Conservation (phyloP, 208 protist species). For the Trichomonas tenax region DNA sequence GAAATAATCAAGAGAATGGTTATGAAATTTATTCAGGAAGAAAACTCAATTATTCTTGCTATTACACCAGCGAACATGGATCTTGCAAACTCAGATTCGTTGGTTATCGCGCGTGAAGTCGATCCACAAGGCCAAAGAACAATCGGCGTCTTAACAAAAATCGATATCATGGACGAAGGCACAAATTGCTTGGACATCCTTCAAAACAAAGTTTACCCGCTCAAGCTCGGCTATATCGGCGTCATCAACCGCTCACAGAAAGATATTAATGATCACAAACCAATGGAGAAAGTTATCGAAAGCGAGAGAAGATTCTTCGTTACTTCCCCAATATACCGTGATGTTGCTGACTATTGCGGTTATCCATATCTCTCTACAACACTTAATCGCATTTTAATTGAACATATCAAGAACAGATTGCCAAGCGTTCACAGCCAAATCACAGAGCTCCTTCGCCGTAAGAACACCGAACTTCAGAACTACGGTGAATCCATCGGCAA, state of each 20-base stretch:
- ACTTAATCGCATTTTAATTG: neutral
- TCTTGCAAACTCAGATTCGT: slow-evolving; percentile 90
- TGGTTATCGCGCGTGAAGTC: slow-evolving; percentile 64
- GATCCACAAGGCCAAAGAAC: slow-evolving; percentile 45
- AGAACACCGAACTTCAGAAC: neutral
- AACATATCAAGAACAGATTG: neutral
- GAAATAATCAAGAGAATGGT: slow-evolving; percentile 83
- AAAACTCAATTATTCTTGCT: slow-evolving; percentile 85
- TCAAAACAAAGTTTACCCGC: slow-evolving; percentile 65
- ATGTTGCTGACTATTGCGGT: neutral
- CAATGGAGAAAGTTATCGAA: slow-evolving; percentile 58
- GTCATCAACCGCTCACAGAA: slow-evolving; percentile 91
- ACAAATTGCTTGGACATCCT: slow-evolving; percentile 92
- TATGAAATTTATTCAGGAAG: slow-evolving; percentile 70
- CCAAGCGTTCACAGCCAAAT: neutral
- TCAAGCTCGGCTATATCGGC: slow-evolving; percentile 88
- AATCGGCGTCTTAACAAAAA: slow-evolving; percentile 48
- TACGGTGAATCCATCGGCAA: neutral
- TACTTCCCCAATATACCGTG: neutral
- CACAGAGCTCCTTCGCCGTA: neutral
- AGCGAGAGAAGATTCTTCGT: neutral
- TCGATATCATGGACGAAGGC: slow-evolving; percentile 55
- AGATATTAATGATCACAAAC: slow-evolving; percentile 72
- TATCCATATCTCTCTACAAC: neutral
- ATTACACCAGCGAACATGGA: slow-evolving; percentile 92